phyloP scores from a whole-genome alignment of 495 filamentous ascomycete species.

The Podospora fimiseda region DNA sequence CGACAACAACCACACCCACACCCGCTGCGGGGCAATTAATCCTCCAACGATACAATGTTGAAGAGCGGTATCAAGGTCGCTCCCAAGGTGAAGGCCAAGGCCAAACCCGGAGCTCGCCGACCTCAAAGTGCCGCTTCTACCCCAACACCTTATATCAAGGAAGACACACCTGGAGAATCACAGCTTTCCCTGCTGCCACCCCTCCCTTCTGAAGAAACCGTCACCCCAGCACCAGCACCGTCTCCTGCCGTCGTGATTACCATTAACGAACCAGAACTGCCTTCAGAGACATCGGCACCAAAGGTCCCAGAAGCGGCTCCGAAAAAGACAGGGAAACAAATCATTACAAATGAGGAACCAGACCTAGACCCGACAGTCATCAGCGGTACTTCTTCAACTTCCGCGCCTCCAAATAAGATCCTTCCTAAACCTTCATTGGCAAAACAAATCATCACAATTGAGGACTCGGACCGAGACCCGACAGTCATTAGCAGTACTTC shows the following conservation, averaged over 20 bases:
- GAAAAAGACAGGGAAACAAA: background rate
- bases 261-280: background rate
- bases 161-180: background rate
- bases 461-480: background rate
- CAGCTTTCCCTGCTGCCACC: background rate
- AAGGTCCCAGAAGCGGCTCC: conserved; percentile 1
- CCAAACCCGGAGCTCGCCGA: background rate
- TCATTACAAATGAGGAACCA: background rate
- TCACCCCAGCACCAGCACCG: background rate
- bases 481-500: background rate
- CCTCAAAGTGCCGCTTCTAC: background rate
- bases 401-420: background rate
- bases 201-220: background rate
- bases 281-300: background rate
- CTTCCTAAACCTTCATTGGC: background rate
- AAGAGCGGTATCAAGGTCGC: background rate
- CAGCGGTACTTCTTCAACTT: background rate
- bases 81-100: background rate
- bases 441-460: background rate
- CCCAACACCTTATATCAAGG: background rate
- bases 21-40: background rate
- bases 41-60: background rate
- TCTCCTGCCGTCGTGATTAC: background rate
- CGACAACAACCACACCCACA: background rate
- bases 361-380: background rate